Evolutionary conservation across 2,329 filamentous ascomycete genomes (phyloP), one percentile per base, ranked within the genome.

Genomic region (Pyrenophora graminea): DNA sequence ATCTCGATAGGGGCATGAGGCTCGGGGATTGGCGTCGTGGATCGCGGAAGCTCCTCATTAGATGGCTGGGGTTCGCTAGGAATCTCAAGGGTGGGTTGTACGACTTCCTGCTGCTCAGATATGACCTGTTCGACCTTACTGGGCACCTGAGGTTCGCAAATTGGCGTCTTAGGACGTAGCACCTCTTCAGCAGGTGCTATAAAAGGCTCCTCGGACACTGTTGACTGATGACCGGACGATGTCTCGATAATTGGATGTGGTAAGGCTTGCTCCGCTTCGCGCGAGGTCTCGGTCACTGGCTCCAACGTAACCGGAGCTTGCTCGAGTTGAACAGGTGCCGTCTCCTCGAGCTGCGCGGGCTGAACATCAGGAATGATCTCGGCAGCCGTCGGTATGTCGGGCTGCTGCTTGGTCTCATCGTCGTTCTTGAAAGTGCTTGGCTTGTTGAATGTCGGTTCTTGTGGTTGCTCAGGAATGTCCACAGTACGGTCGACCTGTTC

Each of bases 391-490:
- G 38, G 40, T 17, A 25, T 39, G 17, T 49, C 39, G 21, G 61
- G 56, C 41, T 61, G 54, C 42, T 63, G 63, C 46, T 66, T 66
- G 12, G 40, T 71, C 52, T 71, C 70, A 30, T 63, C 63, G 45
- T 56, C 51, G 33, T 57, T 60, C 42, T 56, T 62, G 7, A 52
- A 46, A 19, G 48, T 34, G 18, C 15, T 53, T 3, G 40, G 45
- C 37, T 55, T 41, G 4, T 48, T 37, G 8, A 45, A n/a, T 4
- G 27, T 18, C n/a, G 41, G 30, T 13, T 42, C 44, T 17, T 45
- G 44, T 6, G 33, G 4, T n/a, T 41, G 36, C n/a, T 33, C 21
- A 13, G 21, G 4, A n/a, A 32, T 51, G 13, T 47, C 51, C 6
- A 32, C 12, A 15, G 17, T 25, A 21, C 17, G 34, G 9, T 47